Base-by-base conservation (phyloP, 768 basidiomycete species). In the Lepiota venenata region DNA sequence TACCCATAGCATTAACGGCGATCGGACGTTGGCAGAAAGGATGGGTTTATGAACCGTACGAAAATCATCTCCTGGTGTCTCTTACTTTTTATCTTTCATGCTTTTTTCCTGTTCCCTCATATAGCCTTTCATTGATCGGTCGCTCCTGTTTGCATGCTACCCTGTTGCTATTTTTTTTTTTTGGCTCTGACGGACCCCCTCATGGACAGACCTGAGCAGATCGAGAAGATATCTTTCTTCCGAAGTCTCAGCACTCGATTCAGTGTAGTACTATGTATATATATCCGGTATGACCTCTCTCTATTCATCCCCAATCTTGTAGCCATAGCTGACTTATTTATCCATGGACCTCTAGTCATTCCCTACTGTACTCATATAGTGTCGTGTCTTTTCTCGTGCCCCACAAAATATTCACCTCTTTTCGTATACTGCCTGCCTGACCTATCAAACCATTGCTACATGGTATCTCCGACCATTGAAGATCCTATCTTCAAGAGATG, bases 11-110 rank as follows among this genome's bases (percentile, higher is more conserved):
- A 74, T 74, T 38, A 52, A 61, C 35, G 65, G 65, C 42, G 85
- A 88, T 75, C 88, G 89, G 81, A 88, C 90, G 76, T 83, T 92
- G 75, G 87, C 85, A 68, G 88, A 91, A 70, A 75, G 90, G 64
- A 80, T 92, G 85, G 90, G 90, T 68, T 77, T 90, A 40, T 88
- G 71, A 79, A 61, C 43, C 35, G 48, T 52, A 57, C 32, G 38
- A 43, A 49, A 41, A 21, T 21, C 37, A 29, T 42, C 21, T 50
- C 16, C 35, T 25, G 49, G 52, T 14, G 15, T 27, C 45, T 25
- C 38, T 44, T 47, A 50, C 43, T 57, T 21, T 60, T 25, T 25
- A 22, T 44, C 41, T 57, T 18, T 49, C 22, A 18, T 47, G 40
- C 29, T 56, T 54, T 53, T 51, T 53, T 25, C 44, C 55, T 56